phyloP scores from a whole-genome alignment of 2,329 filamentous ascomycete species.

The Cladophialophora yegresii region DNA sequence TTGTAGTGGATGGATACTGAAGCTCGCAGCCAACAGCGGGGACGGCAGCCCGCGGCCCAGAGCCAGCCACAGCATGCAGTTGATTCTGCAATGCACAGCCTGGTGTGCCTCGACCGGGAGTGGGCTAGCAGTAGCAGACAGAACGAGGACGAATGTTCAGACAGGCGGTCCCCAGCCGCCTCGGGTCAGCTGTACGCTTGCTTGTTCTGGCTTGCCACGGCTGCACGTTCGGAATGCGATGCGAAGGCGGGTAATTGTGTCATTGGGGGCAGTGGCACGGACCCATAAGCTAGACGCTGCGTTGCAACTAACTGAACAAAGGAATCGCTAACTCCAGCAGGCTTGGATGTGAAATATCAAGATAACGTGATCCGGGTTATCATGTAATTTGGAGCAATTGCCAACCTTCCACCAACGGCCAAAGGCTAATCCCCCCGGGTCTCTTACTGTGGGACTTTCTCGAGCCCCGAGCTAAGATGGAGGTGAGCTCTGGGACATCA shows the following conservation, averaged over 20 bases:
- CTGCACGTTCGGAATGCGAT: constrained; percentile 7
- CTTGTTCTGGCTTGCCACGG: constrained; percentile 13
- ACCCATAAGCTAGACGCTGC: neutral
- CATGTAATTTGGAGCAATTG: neutral
- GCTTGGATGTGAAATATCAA: neutral
- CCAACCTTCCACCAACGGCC: neutral
- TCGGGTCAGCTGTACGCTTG: constrained; percentile 10
- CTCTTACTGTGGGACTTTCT: neutral
- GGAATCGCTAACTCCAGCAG: constrained; percentile 11
- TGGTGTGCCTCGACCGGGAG: constrained; percentile 7
- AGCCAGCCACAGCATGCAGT: neutral
- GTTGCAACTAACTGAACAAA: constrained; percentile 10
- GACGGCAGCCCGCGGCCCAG: neutral
- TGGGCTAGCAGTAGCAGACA: neutral
- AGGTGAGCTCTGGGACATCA: constrained; percentile 2
- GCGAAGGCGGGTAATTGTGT: constrained; percentile 11
- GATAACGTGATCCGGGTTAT: constrained; percentile 2
- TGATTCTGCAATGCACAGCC: constrained; percentile 12
- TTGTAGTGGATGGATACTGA: neutral
- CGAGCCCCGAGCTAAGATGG: neutral
- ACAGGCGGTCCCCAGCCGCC: neutral
- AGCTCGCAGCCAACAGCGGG: neutral
- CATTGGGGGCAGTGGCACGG: constrained; percentile 16
- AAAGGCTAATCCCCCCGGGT: neutral
- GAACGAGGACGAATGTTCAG: neutral